Conservation (phyloP, 306 rosid genomes). For the Acmispon strigosus region DNA sequence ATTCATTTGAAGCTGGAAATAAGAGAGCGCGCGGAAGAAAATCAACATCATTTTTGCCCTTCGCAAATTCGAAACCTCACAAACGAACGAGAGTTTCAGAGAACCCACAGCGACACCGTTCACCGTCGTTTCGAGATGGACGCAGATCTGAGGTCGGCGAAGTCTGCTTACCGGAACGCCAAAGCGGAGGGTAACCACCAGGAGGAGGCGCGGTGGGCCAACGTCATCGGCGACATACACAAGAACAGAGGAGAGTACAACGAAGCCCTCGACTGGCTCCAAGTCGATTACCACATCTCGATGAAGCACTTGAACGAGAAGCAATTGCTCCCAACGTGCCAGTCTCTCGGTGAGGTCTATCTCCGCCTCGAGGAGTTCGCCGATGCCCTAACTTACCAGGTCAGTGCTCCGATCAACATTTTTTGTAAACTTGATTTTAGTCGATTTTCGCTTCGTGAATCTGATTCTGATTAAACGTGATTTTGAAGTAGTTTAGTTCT, state of each 20-base stretch:
- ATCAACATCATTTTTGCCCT: not conserved
- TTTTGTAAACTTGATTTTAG: no score
- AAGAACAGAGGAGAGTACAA: slow-evolving; percentile 77
- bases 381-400: slow-evolving; percentile 77
- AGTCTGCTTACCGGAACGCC: slow-evolving; percentile 52
- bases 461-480: no score
- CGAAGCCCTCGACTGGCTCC: slow-evolving; percentile 76
- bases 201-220: slow-evolving; percentile 95
- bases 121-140: slow-evolving; percentile 39
- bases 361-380: slow-evolving; percentile 63
- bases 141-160: slow-evolving; percentile 48
- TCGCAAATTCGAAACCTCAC: not conserved
- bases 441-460: no score
- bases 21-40: not conserved
- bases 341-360: slow-evolving; percentile 86
- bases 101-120: not conserved
- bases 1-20: not conserved
- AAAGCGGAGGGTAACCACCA: slow-evolving; percentile 61
- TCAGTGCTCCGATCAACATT: not conserved
- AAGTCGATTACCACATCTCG: slow-evolving; percentile 63
- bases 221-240: slow-evolving; percentile 57
- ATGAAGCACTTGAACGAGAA: slow-evolving; percentile 43
- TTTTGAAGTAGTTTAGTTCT: no score
- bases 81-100: not conserved
- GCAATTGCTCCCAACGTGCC: slow-evolving; percentile 73